Evolutionary conservation across 2,329 filamentous ascomycete genomes (phyloP), one percentile per base, ranked within the genome.

Genomic region (Neonectria neomacrospora): DNA sequence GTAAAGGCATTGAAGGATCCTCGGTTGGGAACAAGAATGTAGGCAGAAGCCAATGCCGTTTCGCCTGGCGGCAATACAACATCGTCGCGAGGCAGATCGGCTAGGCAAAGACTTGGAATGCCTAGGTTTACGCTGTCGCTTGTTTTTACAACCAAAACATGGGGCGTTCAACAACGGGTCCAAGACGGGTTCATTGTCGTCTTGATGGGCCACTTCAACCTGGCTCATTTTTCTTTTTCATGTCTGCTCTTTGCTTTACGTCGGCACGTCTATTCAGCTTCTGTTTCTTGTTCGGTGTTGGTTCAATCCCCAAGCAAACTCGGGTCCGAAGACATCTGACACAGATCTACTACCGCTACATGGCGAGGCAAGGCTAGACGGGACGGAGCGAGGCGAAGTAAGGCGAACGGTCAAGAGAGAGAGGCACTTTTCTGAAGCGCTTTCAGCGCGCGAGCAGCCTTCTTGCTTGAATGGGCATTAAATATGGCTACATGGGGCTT

Each of bases 81-180:
- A 93, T 93, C 85, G 83, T 83, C 82, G 82, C 80, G 58, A 64
- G 66, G 68, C 63, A 61, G 77, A 78, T 80, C 78, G 78, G 79
- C 75, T 73, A 74, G 78, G 79, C 77, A 78, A 80, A 77, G 78
- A 78, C 82, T 85, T 87, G 87, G 86, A 85, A 90, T 85, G 86
- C 85, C 83, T 85, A 82, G 83, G 81, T 87, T 88, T 88, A 85
- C 87, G 86, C 87, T 88, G 85, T 90, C 87, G 86, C 85, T 90
- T 88, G 91, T 92, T 92, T 92, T 92, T 90, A 85, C 89, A 92
- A 93, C 90, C 87, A 91, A 92, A 92, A 91, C 88, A 89, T 85
- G 81, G 82, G 89, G 86, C 86, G 88, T 90, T 92, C 90, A 92
- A 92, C 89, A 86, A 82, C 80, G 87, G 87, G 88, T 87, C 87